Base-by-base conservation (phyloP, 805 yeast species). In the Allodekkera sacchari region DNA sequence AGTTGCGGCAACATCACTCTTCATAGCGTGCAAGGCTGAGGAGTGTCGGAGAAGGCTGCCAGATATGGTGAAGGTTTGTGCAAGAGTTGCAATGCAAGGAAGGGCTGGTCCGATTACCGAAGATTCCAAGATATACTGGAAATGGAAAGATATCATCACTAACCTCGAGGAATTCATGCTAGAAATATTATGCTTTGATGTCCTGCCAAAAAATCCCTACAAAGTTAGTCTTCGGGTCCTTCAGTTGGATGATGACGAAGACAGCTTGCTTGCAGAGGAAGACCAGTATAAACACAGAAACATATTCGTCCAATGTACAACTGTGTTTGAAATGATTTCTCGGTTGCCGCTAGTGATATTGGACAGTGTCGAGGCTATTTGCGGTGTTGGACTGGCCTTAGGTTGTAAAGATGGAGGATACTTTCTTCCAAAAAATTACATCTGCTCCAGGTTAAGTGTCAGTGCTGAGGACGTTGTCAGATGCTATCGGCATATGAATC, bases 1-100 rank as follows among this genome's bases (percentile, higher is more conserved):
- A 36, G 55, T 65, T 6, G 76, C 66, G 0, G 74, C 71, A 2
- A 62, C 74, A 3, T 50, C 68, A 19, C 41, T 73, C 12, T 72
- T 72, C 41, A 50, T 72, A 17, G 76, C 76, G 4, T 59, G 71
- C 33, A 72, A 72, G 37, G 61, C 70, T 6, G 75, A 71, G 32
- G 79, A 72, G 34, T 59, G 71, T 19, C 59, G 65, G 21, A 55
- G 78, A 18, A 49, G 63, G 23, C 47, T 72, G 18, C 48, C 63
- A 25, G 76, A 71, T 32, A 59, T 73, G 4, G 71, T 69, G 14
- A 56, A 61, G n/a, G 59, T 62, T 5, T 65, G 73, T 42, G 68
- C 73, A 4, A 57, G 58, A 28, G 58, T 63, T 5, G 74, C 77
- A 0, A 26, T 49, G 13, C 45, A 37, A 17, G 61, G 61, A 14